Percentiles rank a stretch among this genome's conserved stretches.
Evolutionary conservation across 805 yeast genomes (phyloP).

Genomic region (Saccharomycopsis sp.): DNA sequence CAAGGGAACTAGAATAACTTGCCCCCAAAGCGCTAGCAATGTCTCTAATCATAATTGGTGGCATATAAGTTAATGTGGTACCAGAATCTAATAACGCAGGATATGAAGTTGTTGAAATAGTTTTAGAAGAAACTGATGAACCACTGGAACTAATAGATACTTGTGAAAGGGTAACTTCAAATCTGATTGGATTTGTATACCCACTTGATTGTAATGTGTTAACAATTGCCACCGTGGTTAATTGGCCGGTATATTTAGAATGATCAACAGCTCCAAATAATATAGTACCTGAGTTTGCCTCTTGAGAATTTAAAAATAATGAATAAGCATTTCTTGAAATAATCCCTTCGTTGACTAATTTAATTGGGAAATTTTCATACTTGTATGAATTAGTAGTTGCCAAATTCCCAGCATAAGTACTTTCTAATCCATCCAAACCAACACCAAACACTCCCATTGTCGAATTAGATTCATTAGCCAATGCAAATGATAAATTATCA

Average conservation of each 20-base stretch:
- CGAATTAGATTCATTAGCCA: conserved; percentile 60
- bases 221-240: conserved; percentile 44
- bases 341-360: conserved; percentile 50
- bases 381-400: conserved; percentile 27
- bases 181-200: conserved; percentile 35
- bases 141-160: conserved; percentile 25
- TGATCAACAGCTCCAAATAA: conserved; percentile 71
- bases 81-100: conserved; percentile 53
- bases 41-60: conserved; percentile 28
- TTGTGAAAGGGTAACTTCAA: conserved; percentile 39
- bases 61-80: conserved; percentile 44
- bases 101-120: conserved; percentile 21
- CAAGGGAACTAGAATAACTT: conserved; percentile 33
- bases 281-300: conserved; percentile 42
- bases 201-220: conserved; percentile 33
- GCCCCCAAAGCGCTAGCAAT: conserved; percentile 28
- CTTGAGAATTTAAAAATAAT: conserved; percentile 44
- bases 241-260: conserved; percentile 48
- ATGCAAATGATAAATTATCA: conserved; percentile 57
- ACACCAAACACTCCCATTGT: conserved; percentile 68
- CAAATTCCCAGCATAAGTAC: conserved; percentile 38
- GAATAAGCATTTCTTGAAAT: conserved; percentile 55
- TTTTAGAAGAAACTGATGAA: conserved; percentile 19
- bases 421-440: conserved; percentile 64
- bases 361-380: conserved; percentile 63